Conservation (phyloP, 1,284 basidiomycete genomes). For the Ganoderma lingzhi region DNA sequence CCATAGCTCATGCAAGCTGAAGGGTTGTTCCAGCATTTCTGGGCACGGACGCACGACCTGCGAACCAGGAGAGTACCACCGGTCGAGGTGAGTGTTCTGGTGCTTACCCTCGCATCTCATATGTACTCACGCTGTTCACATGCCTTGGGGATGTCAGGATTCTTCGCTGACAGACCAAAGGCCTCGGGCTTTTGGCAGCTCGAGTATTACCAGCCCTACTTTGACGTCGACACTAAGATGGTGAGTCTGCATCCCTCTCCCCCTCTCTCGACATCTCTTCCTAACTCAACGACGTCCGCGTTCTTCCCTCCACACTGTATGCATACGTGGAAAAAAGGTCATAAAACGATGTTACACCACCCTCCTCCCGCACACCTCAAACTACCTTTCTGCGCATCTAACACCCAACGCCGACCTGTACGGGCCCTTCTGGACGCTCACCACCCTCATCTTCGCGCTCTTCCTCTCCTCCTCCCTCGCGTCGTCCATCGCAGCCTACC, state of each 20-base stretch:
- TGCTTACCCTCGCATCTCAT: neutral
- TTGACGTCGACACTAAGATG: conserved; percentile 82
- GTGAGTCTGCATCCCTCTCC: conserved; percentile 44
- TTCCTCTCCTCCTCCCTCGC: conserved; percentile 93
- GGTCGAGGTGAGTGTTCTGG: conserved; percentile 34
- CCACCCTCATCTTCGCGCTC: conserved; percentile 89
- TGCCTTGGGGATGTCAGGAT: conserved; percentile 42
- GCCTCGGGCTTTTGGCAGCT: conserved; percentile 72
- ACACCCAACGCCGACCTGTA: conserved; percentile 78
- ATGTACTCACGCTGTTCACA: neutral
- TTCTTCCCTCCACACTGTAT: neutral
- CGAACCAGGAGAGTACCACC: conserved; percentile 30
- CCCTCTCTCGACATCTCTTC: neutral
- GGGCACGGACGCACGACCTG: conserved; percentile 36
- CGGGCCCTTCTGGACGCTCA: conserved; percentile 96
- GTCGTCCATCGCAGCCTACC: conserved; percentile 82
- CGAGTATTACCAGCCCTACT: conserved; percentile 83
- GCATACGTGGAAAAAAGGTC: conserved; percentile 50
- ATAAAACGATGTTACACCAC: conserved; percentile 77
- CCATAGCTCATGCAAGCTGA: neutral
- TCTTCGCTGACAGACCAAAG: conserved; percentile 47
- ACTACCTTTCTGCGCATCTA: conserved; percentile 67
- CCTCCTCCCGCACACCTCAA: conserved; percentile 64
- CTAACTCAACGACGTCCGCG: neutral
- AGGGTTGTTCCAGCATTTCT: conserved; percentile 37